phyloP scores from a whole-genome alignment of 2,329 filamentous ascomycete genomes.

The Seiridium cupressi region DNA sequence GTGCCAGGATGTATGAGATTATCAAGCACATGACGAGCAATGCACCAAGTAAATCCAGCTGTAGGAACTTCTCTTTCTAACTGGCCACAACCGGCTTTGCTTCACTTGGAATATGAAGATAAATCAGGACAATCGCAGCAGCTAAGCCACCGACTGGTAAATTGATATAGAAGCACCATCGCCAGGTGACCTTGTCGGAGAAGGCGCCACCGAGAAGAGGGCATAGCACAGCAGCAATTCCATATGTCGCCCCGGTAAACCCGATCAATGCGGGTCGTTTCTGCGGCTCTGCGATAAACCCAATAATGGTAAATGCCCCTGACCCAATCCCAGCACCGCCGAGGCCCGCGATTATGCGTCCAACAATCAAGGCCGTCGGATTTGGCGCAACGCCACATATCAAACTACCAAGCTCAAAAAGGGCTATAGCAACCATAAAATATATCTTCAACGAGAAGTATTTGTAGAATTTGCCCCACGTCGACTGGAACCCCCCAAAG shows the following conservation, averaged over 20 bases:
- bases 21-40: conserved; percentile 25
- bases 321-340: conserved; percentile 50
- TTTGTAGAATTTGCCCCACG: conserved; percentile 37
- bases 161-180: conserved; percentile 40
- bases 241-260: conserved; percentile 33
- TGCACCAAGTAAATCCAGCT: conserved; percentile 26
- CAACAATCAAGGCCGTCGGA: conserved; percentile 53
- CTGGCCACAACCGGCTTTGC: no score
- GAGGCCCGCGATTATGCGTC: conserved; percentile 55
- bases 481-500: conserved; percentile 35
- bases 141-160: conserved; percentile 32
- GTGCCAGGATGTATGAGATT: conserved; percentile 29
- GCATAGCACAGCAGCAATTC: conserved; percentile 31
- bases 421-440: conserved; percentile 26
- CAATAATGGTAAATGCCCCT: background rate
- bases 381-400: conserved; percentile 52
- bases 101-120: conserved; percentile 12
- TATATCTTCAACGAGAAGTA: conserved; percentile 33
- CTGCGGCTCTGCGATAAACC: conserved; percentile 4
- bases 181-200: conserved; percentile 33
- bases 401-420: conserved; percentile 52
- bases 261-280: conserved; percentile 32
- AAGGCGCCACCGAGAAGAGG: conserved; percentile 37
- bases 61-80: conserved; percentile 8
- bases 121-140: conserved; percentile 23